phyloP scores from a whole-genome alignment of 805 yeast genomes.

The Saccharomycopsis sp. region DNA sequence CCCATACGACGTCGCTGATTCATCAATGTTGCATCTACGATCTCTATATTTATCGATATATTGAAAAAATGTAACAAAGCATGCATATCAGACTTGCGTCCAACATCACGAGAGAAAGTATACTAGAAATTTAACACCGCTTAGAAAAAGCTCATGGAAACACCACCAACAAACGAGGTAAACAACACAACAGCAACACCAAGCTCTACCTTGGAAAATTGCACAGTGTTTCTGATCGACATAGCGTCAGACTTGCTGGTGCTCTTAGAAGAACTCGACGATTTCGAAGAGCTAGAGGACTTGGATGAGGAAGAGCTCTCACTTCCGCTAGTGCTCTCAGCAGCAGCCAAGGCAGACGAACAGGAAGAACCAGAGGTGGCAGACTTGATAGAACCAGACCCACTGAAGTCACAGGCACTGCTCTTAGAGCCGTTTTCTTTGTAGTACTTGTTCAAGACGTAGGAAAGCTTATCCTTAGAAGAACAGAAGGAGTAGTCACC shows the following conservation, averaged over 20 bases:
- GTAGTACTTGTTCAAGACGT: constrained; percentile 59
- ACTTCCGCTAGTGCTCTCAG: constrained; percentile 34
- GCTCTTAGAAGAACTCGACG: constrained; percentile 25
- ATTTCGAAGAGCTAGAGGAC: constrained; percentile 23
- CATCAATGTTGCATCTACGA: no score
- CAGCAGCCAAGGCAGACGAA: constrained; percentile 35
- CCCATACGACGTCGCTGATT: no score
- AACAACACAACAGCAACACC: constrained; percentile 12
- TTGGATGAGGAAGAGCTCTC: constrained; percentile 26
- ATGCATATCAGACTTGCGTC: no score
- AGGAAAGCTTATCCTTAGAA: constrained; percentile 57
- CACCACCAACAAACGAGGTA: constrained; percentile 20
- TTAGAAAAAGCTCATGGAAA: constrained; percentile 12
- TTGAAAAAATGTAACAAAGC: no score
- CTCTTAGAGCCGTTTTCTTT: constrained; percentile 36
- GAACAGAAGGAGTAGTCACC: constrained; percentile 73
- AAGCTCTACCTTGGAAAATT: constrained; percentile 14
- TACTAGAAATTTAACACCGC: no score
- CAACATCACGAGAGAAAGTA: no score
- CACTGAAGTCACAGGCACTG: constrained; percentile 64
- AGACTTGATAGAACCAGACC: constrained; percentile 52
- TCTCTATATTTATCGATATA: no score
- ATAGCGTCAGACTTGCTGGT: constrained; percentile 12
- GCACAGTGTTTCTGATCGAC: constrained; percentile 4
- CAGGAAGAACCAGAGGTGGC: constrained; percentile 44